Evolutionary conservation across 2,329 filamentous ascomycete species (phyloP).

Genomic region (Bimuria novae-zelandiae): DNA sequence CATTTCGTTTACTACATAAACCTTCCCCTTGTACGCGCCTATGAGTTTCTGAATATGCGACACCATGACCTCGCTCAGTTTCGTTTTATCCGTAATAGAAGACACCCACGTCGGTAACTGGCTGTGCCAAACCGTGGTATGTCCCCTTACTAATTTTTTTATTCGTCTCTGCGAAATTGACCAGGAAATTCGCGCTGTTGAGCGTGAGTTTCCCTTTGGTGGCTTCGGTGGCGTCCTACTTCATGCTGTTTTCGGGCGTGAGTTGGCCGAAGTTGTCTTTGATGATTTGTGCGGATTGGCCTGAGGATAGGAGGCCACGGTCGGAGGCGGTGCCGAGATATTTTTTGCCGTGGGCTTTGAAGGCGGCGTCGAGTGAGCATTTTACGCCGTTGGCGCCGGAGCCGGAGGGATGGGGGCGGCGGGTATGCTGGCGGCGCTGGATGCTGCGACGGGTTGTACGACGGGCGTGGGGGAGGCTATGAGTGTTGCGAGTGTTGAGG

Average conservation of each 20-base stretch:
- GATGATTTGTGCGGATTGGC: conserved; percentile 60
- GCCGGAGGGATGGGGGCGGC: neutral
- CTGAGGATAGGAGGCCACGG: conserved; percentile 57
- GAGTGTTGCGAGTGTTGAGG: too few relatives aligned
- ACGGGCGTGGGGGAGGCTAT: too few relatives aligned
- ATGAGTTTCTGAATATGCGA: conserved; percentile 65
- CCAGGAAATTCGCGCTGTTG: conserved; percentile 60
- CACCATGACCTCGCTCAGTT: conserved; percentile 61
- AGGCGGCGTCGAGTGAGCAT: conserved; percentile 55
- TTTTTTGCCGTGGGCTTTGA: conserved; percentile 67
- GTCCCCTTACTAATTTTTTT: conserved; percentile 64
- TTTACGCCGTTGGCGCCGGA: conserved; percentile 25
- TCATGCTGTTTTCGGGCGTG: conserved; percentile 72
- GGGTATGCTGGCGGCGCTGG: conserved; percentile 5
- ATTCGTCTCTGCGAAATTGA: conserved; percentile 62
- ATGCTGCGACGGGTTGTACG: too few relatives aligned
- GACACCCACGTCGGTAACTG: conserved; percentile 61
- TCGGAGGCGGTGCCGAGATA: conserved; percentile 67
- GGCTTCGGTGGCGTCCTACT: conserved; percentile 65
- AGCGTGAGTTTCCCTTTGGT: conserved; percentile 60
- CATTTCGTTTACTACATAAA: conserved; percentile 64
- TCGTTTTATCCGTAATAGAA: conserved; percentile 56
- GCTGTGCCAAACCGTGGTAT: conserved; percentile 68
- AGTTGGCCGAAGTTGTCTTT: conserved; percentile 66
- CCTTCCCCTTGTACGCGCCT: conserved; percentile 65